A percentile compares a stretch with the other conserved stretches of the same genome.
Evolutionary conservation across 495 filamentous ascomycete genomes (phyloP).

Genomic region (Aspergillus kassunensis): DNA sequence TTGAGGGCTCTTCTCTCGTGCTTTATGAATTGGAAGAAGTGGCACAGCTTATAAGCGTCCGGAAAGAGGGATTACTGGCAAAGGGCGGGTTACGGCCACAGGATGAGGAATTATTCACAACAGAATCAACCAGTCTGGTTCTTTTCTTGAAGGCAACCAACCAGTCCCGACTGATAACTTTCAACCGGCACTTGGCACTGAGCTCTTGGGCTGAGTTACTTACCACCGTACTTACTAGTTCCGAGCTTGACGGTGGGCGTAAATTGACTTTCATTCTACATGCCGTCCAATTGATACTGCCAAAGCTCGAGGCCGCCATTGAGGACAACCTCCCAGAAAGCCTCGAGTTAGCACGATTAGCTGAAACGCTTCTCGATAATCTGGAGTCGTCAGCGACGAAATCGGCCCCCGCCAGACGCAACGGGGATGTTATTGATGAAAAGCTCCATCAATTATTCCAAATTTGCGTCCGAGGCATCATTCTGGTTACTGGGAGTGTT

Average conservation of each 20-base stretch:
- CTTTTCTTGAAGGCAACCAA: conserved; percentile 67
- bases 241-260: conserved; percentile 63
- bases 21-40: conserved; percentile 54
- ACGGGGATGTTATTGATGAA: conserved; percentile 75
- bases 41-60: conserved; percentile 59
- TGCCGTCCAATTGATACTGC: conserved; percentile 76
- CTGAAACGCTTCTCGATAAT: conserved; percentile 69
- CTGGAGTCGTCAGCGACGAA: conserved; percentile 55
- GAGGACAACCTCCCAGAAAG: conserved; percentile 60
- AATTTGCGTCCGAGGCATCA: conserved; percentile 68
- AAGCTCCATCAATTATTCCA: conserved; percentile 90
- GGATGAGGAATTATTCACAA: conserved; percentile 53
- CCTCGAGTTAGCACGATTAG: conserved; percentile 69
- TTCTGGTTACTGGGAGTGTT: conserved; percentile 62
- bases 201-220: conserved; percentile 78
- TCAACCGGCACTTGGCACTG: conserved; percentile 60
- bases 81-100: conserved; percentile 47
- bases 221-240: conserved; percentile 70
- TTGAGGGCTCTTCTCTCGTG: conserved; percentile 36
- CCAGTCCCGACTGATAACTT: conserved; percentile 53
- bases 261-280: conserved; percentile 76
- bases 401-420: conserved; percentile 43
- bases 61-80: conserved; percentile 49
- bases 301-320: conserved; percentile 73
- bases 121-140: conserved; percentile 54